phyloP scores from a whole-genome alignment of 768 basidiomycete genomes.

The Phylloporus arenicola region DNA sequence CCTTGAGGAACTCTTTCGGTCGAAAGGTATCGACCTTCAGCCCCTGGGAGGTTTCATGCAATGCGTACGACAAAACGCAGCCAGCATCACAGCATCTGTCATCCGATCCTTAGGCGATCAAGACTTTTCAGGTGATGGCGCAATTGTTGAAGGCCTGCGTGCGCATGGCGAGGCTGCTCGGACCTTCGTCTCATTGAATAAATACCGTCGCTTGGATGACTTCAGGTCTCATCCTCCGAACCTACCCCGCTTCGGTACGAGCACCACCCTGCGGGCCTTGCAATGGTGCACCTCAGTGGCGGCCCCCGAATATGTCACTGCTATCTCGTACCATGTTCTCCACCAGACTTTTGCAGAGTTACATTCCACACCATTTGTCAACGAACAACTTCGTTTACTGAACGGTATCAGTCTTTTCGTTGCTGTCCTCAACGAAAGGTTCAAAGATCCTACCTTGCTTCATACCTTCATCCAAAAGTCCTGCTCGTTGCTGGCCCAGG shows the following conservation, averaged over 20 bases:
- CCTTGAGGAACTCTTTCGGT: slow-evolving; percentile 34
- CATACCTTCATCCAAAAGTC: slow-evolving; percentile 65
- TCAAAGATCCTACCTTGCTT: slow-evolving; percentile 56
- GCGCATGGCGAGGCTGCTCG: slow-evolving; percentile 31
- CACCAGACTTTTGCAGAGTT: slow-evolving; percentile 67
- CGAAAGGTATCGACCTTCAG: slow-evolving; percentile 27
- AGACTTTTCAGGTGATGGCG: slow-evolving; percentile 49
- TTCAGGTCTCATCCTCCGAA: slow-evolving; percentile 60
- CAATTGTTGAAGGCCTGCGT: slow-evolving; percentile 45
- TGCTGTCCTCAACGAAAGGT: slow-evolving; percentile 50
- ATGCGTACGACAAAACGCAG: slow-evolving; percentile 41
- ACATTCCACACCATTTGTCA: slow-evolving; percentile 64
- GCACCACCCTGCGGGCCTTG: slow-evolving; percentile 49
- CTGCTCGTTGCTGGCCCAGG: slow-evolving; percentile 57
- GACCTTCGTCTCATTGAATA: slow-evolving; percentile 48
- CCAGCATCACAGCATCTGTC: slow-evolving; percentile 53
- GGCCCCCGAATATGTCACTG: slow-evolving; percentile 39
- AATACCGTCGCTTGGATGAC: slow-evolving; percentile 44
- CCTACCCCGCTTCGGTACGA: slow-evolving; percentile 51
- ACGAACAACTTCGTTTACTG: slow-evolving; percentile 74
- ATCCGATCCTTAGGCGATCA: slow-evolving; percentile 64
- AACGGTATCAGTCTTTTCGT: slow-evolving; percentile 73
- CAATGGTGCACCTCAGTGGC: slow-evolving; percentile 50
- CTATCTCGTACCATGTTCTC: slow-evolving; percentile 72
- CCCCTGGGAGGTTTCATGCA: slow-evolving; percentile 32